Conservation (phyloP, 164 flowering plant genomes). For the Santalum album region DNA sequence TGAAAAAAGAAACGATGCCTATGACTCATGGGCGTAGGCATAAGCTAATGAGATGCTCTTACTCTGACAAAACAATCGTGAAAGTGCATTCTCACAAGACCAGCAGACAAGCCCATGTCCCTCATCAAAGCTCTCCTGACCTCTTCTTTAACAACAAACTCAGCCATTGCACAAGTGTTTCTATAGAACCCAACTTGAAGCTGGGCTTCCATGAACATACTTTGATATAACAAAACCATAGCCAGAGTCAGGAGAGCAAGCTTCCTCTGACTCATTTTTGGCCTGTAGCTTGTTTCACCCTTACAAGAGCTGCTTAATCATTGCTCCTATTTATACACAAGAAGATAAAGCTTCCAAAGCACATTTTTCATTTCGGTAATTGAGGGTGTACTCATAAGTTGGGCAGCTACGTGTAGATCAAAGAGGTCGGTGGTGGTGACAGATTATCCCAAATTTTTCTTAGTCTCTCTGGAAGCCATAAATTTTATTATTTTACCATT, state of each 20-base stretch:
- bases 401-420: too few species aligned
- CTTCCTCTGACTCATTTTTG: constrained; percentile 10
- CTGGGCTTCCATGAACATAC: constrained; percentile 24
- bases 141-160: constrained; percentile 20
- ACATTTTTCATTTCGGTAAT: too few species aligned
- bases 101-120: constrained; percentile 26
- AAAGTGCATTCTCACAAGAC: constrained; percentile 42
- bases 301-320: background rate
- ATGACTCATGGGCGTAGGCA: too few species aligned
- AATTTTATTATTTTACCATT: too few species aligned
- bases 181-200: constrained; percentile 36
- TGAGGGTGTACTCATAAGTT: too few species aligned
- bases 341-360: too few species aligned
- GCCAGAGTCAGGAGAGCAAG: background rate
- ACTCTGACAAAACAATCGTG: constrained; percentile 53
- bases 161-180: constrained; percentile 19
- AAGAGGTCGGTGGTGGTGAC: too few species aligned
- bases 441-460: too few species aligned
- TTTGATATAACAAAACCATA: constrained; percentile 10
- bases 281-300: background rate
- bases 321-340: too few species aligned
- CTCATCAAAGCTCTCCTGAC: constrained; percentile 14
- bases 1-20: too few species aligned
- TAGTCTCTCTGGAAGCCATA: too few species aligned
- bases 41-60: constrained; percentile 1